Conservation (phyloP, 2,329 filamentous ascomycete species). For the Alternaria solani region DNA sequence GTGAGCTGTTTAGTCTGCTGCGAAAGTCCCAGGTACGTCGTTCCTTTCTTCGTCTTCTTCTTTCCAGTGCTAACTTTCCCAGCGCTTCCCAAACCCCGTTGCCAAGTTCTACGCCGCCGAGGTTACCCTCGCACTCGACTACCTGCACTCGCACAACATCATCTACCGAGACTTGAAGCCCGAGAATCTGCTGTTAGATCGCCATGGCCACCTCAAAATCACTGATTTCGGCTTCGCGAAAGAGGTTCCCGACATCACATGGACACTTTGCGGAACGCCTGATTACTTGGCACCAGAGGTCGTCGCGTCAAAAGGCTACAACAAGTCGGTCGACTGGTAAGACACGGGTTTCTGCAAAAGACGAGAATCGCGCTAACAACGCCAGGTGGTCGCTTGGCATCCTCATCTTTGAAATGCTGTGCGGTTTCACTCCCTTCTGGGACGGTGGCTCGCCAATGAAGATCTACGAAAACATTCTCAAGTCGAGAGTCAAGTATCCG, state of each 20-base stretch:
- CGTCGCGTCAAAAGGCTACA: slow-evolving; percentile 99
- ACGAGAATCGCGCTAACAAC: slow-evolving; percentile 14
- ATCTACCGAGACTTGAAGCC: slow-evolving; percentile 98
- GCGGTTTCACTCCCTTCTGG: slow-evolving; percentile 99
- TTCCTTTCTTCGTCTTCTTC: neutral
- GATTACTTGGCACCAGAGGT: slow-evolving; percentile 98
- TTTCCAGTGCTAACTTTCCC: neutral
- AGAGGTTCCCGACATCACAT: slow-evolving; percentile 97
- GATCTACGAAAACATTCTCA: slow-evolving; percentile 99
- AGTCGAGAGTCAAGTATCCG: slow-evolving; percentile 94
- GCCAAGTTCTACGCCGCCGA: slow-evolving; percentile 99
- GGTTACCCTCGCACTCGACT: slow-evolving; percentile 93
- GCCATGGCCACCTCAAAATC: slow-evolving; percentile 94
- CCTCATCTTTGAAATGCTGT: slow-evolving; percentile 99
- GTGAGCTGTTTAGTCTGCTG: slow-evolving; percentile 93
- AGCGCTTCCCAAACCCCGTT: slow-evolving; percentile 98
- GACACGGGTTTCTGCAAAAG: slow-evolving; percentile 45
- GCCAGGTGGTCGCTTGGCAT: slow-evolving; percentile 96
- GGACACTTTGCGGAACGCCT: slow-evolving; percentile 96
- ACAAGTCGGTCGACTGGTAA: slow-evolving; percentile 99
- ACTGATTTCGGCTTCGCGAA: slow-evolving; percentile 99
- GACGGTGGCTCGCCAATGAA: slow-evolving; percentile 97
- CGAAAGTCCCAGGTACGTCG: slow-evolving; percentile 72
- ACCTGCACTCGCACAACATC: slow-evolving; percentile 92
- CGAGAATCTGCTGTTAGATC: slow-evolving; percentile 89